Percentiles rank a stretch among this genome's conserved stretches.
Conservation (phyloP, 176 grass and related monocot genomes). For the Bromus sterilis region DNA sequence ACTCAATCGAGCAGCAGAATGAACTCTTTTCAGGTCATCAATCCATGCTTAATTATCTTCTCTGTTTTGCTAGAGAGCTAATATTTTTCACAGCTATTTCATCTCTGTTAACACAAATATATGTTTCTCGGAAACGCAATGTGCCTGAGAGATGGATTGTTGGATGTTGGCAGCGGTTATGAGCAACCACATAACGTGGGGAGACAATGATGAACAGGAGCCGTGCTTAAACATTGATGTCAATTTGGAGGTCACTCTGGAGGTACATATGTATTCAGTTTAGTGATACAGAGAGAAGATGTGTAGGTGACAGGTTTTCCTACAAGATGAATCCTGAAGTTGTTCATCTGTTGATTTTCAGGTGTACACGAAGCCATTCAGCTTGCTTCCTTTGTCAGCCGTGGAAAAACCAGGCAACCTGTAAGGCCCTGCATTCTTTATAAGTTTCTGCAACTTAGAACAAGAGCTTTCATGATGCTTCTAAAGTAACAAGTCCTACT, state of each 20-base stretch:
- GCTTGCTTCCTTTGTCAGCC: constrained; percentile 77
- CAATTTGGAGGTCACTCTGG: constrained; percentile 58
- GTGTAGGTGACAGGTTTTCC: not conserved
- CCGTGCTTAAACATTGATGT: constrained; percentile 69
- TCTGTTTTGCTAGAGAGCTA: not conserved
- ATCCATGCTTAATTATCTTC: not conserved
- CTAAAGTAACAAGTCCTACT: not conserved
- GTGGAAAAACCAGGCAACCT: constrained; percentile 88
- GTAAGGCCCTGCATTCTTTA: constrained; percentile 30
- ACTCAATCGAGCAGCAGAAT: constrained; percentile 57
- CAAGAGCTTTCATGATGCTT: not conserved
- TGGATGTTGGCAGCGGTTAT: constrained; percentile 51
- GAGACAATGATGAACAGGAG: constrained; percentile 22
- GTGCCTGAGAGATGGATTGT: not conserved
- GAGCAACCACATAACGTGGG: constrained; percentile 82
- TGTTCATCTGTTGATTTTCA: constrained; percentile 13
- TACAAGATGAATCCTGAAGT: not conserved
- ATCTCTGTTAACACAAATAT: no score
- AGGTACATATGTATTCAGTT: constrained; percentile 31
- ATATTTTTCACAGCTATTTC: not conserved
- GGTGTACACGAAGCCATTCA: constrained; percentile 88
- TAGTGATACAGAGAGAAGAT: not conserved
- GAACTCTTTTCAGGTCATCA: constrained; percentile 60
- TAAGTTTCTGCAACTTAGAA: not conserved
- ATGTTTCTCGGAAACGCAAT: not conserved